Conservation (phyloP, 805 yeast genomes). For the Babjeviella inositovora region DNA sequence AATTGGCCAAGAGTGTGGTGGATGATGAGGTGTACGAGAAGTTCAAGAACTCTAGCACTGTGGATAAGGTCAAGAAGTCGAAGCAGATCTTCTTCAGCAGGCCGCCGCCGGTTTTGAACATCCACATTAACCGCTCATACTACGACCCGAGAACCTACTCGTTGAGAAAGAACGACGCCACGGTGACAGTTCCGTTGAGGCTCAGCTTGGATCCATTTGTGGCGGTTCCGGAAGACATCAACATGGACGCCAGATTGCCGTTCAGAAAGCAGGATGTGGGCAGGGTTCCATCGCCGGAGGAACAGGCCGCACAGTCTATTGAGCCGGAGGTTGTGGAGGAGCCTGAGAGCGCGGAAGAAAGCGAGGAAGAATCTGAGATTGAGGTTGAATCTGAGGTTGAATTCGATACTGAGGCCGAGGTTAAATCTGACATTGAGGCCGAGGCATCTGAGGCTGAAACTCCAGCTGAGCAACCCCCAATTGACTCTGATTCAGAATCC, state of each 20-base stretch:
- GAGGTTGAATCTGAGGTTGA: slow-evolving; percentile 5
- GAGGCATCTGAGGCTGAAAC: slow-evolving; percentile 1
- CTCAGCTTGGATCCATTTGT: slow-evolving; percentile 57
- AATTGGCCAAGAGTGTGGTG: slow-evolving; percentile 50
- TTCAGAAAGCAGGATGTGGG: slow-evolving; percentile 46
- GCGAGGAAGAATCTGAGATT: slow-evolving; percentile 3
- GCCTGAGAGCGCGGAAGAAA: slow-evolving; percentile 3
- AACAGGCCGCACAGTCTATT: slow-evolving; percentile 3
- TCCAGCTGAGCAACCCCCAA: slow-evolving; percentile 1
- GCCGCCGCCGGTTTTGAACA: slow-evolving; percentile 69
- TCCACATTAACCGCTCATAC: slow-evolving; percentile 87
- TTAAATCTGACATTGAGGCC: slow-evolving; percentile 4
- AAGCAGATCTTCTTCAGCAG: slow-evolving; percentile 70
- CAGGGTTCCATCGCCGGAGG: slow-evolving; percentile 5
- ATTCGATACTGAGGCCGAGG: slow-evolving; percentile 2
- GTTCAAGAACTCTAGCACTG: slow-evolving; percentile 60
- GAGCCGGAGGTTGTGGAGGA: slow-evolving; percentile 3
- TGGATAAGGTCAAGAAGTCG: slow-evolving; percentile 62
- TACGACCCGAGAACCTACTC: slow-evolving; percentile 77
- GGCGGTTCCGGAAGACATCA: slow-evolving; percentile 52
- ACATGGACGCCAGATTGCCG: slow-evolving; percentile 65
- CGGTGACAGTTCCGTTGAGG: slow-evolving; percentile 58
- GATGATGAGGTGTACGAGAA: slow-evolving; percentile 66
- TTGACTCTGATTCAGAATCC: neutral
- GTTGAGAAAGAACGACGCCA: slow-evolving; percentile 72